Base-by-base conservation (phyloP, 108 stramenopile genomes). In the Stephanodiscus minutulus region DNA sequence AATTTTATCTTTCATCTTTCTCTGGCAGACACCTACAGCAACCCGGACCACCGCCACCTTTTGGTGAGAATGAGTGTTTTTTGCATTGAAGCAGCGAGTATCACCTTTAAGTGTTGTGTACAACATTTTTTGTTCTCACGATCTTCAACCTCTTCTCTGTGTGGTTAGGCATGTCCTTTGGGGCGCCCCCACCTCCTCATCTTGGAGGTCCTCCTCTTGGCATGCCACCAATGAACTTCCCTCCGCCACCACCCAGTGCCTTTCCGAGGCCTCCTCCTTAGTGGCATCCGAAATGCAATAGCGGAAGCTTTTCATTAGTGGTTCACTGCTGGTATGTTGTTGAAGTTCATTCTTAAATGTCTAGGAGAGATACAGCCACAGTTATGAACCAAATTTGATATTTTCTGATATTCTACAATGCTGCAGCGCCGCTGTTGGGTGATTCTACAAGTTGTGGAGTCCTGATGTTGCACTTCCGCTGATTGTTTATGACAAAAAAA, bases 191-290 rank as follows among this genome's bases (percentile, higher is more conserved):
- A 46, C 67, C 67, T n/a, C 56, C 39, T 28, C 56, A 55, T 15
- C 55, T 37, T 3, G 36, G 55, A 18, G 55, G 39, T 20, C 53
- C 66, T 7, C 54, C 25, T 24, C 25, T 27, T 7, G 56, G 67
- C 27, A 68, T 68, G 56, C 55, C 67, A 20, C 67, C 67, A 11
- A 50, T 52, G 28, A 68, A 58, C 37, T 68, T 68, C 21, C 67
- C 67, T 41, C 67, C 67, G 33, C 67, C 67, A 8, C 67, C 67
- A 20, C 67, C 66, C 48, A 29, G 13, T 37, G 39, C 67, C 17
- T 68, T 68, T 20, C 56, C 36, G 55, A 53, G 37, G 36, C 67
- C 67, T 25, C 66, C 24, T 37, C 28, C 47, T 66, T 68, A 37
- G 55, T 55, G 5, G 31, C 31, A 33, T 4, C 5, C 2, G 5